A percentile compares a stretch with the other conserved stretches of the same genome.
phyloP scores from a whole-genome alignment of 345 rosid species.

The Heritiera fomes region DNA sequence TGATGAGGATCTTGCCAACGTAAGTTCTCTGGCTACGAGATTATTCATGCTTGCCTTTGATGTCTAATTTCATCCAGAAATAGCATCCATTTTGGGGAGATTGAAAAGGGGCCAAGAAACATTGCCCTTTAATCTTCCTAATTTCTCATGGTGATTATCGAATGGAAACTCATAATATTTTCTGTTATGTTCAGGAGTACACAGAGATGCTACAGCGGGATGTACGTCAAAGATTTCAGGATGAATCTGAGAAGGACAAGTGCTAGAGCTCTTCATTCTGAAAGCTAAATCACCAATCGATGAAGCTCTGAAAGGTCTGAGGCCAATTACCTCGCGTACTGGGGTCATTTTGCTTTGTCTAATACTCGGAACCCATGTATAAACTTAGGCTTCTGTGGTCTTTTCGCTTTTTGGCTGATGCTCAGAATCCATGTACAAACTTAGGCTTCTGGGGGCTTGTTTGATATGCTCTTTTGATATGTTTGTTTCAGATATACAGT shows the following conservation, averaged over 20 bases:
- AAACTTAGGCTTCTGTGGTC: neutral
- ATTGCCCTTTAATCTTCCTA: neutral
- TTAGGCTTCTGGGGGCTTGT: neutral
- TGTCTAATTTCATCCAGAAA: neutral
- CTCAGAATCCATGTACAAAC: neutral
- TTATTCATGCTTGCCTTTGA: neutral
- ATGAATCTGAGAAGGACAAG: constrained; percentile 30
- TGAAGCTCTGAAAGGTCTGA: neutral
- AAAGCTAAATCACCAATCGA: too few species aligned
- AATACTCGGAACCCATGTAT: too few species aligned
- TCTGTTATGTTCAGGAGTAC: constrained; percentile 59
- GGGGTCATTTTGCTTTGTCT: neutral
- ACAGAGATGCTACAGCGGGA: constrained; percentile 57
- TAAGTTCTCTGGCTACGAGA: constrained; percentile 32
- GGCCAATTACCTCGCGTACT: too few species aligned
- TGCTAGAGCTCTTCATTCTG: constrained; percentile 11
- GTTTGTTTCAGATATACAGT: neutral
- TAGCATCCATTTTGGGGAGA: neutral
- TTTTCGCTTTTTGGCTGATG: constrained; percentile 24
- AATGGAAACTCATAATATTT: neutral
- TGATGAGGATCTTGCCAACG: constrained; percentile 60
- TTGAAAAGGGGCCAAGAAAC: neutral
- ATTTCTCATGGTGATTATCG: neutral
- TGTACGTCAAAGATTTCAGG: constrained; percentile 40
- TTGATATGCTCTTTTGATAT: neutral